Percentiles rank a stretch among this genome's conserved stretches.
These are phyloP conservation scores for Ormosia semicastrata DNA, from an alignment of 306 rosid genomes.

Conservation along the genomic window DNA sequence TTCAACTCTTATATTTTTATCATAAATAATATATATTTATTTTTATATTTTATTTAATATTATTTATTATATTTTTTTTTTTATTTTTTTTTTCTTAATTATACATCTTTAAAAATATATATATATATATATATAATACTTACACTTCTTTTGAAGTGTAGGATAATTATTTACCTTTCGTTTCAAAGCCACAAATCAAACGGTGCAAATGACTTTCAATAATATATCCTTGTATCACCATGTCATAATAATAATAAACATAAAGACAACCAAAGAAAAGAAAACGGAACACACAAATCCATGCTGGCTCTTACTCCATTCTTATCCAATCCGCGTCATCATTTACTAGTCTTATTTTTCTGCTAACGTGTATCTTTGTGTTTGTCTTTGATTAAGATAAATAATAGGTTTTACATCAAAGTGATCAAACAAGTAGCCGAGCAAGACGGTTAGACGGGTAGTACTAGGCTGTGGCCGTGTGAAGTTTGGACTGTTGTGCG, in stretches of 20 bases:
- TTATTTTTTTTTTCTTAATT: too few relatives aligned
- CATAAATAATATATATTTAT: too few relatives aligned
- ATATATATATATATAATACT: too few relatives aligned
- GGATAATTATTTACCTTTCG: too few relatives aligned
- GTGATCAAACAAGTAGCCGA: neutral
- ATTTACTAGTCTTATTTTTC: neutral
- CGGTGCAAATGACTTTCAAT: neutral
- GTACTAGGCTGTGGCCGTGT: neutral
- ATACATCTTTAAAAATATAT: too few relatives aligned
- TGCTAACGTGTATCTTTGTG: neutral
- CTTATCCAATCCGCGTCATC: conserved; percentile 56
- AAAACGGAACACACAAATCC: neutral
- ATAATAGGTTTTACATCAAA: neutral
- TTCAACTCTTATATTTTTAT: too few relatives aligned
- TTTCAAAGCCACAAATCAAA: neutral
- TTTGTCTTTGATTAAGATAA: neutral
- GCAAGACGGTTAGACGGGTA: neutral
- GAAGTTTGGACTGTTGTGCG: neutral
- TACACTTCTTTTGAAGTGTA: too few relatives aligned
- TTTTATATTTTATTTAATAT: too few relatives aligned
- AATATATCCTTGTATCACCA: neutral
- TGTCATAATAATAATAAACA: neutral
- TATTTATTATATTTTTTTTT: too few relatives aligned
- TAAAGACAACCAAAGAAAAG: neutral
- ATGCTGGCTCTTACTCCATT: neutral